Base-by-base conservation (phyloP, 306 rosid genomes). In the Vigna angularis region DNA sequence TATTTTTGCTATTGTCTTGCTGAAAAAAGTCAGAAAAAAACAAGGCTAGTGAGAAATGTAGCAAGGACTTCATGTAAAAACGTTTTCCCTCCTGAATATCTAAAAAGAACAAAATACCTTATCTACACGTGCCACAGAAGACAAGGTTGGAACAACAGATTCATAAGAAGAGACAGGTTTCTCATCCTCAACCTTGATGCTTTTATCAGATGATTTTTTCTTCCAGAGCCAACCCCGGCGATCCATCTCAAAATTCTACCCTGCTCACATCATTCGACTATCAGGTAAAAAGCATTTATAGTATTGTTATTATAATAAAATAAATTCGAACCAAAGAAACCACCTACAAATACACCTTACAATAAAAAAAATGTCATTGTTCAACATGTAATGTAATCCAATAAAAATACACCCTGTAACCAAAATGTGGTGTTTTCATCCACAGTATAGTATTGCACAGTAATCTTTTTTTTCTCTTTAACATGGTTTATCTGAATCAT, bases 151-250 rank as follows among this genome's bases (percentile, higher is more conserved):
- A 69, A 83, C 73, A 74, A 75, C 65, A 81, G 79, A 68, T 14
- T 87, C 96, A 16, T 84, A 68, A n/a, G 79, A 69, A 56, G 86
- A 76, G 22, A 72, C 76, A 3, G 87, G 84, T 76, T 84, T 90
- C 78, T 89, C 94, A 18, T 84, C 90, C 78, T 90, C 94, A 16
- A 79, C 30, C 52, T 77, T 86, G 28, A 85, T 79, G 67, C 83
- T 74, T 85, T 90, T 94, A 66, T 90, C 93, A 0, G 97, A 89
- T 59, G 96, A 79, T 48, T 85, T 92, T 79, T 92, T 94, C 93
- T 92, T 94, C 97, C 98, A 92, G 2, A 87, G 97, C 98, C 98
- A 94, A 73, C 98, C 76, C 45, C 94, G 87, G 20, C 96, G 88
- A 53, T 94, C 98, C 98, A 92, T 94, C 61, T 64, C 84, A 84